phyloP scores from a whole-genome alignment of 1,139 yeast species.

The Debaryomyces psychrophilus region DNA sequence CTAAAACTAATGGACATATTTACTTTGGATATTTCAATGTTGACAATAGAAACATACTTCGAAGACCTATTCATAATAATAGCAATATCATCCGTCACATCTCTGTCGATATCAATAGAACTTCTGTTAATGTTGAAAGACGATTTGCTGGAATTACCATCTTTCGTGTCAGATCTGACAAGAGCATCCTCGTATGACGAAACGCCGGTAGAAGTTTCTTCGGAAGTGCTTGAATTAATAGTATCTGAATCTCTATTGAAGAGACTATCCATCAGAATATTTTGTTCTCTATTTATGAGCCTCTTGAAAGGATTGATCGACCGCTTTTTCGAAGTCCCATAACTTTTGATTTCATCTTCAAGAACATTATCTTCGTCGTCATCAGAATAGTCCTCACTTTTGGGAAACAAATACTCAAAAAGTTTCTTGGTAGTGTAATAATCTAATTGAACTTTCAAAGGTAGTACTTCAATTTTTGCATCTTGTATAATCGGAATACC shows the following conservation, averaged over 20 bases:
- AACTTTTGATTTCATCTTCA: constrained; percentile 8
- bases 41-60: constrained; percentile 64
- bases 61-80: constrained; percentile 70
- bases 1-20: constrained; percentile 70
- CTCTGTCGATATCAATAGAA: neutral
- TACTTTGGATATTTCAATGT: constrained; percentile 57
- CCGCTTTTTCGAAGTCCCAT: constrained; percentile 2
- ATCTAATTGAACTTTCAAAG: constrained; percentile 74
- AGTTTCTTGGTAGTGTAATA: constrained; percentile 64
- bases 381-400: constrained; percentile 25
- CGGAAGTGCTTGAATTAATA: neutral
- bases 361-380: constrained; percentile 7
- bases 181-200: neutral
- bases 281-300: neutral
- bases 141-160: neutral
- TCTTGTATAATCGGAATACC: constrained; percentile 68
- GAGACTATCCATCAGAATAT: neutral
- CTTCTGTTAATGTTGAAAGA: neutral
- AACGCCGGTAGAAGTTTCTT: neutral
- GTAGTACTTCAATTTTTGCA: constrained; percentile 59
- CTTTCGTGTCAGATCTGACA: neutral
- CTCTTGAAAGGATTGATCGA: constrained; percentile 1
- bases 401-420: constrained; percentile 68
- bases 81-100: constrained; percentile 43
- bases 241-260: neutral